phyloP scores from a whole-genome alignment of 2,329 filamentous ascomycete species.

The Bipolaris oryzae region DNA sequence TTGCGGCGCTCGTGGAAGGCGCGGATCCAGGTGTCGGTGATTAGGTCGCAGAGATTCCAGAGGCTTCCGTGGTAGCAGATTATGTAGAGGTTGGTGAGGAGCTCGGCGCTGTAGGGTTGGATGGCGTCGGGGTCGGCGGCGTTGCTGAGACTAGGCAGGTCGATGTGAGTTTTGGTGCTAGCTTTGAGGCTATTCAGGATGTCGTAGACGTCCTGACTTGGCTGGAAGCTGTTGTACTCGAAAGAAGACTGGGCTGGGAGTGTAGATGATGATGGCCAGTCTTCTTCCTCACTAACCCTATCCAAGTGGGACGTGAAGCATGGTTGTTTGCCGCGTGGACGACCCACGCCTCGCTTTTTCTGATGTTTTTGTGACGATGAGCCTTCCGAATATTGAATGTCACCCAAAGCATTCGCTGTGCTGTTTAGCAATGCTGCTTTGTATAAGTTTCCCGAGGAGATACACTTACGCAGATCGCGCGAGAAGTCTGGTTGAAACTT shows the following conservation, averaged over 20 bases:
- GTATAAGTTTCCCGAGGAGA: too few species aligned
- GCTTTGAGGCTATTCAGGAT: constrained; percentile 2
- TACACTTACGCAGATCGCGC: constrained; percentile 2
- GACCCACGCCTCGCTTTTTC: not conserved
- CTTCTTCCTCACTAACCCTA: not conserved
- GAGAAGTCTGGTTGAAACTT: not conserved
- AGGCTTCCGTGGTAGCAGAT: constrained; percentile 19
- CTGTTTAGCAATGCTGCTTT: not conserved
- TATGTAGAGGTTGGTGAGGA: constrained; percentile 37
- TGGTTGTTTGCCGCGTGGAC: not conserved
- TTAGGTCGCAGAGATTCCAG: constrained; percentile 36
- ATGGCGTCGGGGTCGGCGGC: not conserved
- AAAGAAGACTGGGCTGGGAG: not conserved
- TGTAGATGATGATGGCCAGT: not conserved
- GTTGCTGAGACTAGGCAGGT: constrained; percentile 25
- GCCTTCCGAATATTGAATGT: not conserved
- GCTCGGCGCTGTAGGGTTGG: constrained; percentile 25
- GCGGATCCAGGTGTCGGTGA: constrained; percentile 45
- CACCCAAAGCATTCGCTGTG: not conserved
- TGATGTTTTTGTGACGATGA: not conserved
- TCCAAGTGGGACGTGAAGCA: too few species aligned
- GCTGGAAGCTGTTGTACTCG: not conserved
- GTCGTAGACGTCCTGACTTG: not conserved
- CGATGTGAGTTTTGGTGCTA: constrained; percentile 11
- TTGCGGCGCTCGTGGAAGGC: constrained; percentile 31